These are phyloP conservation scores for Tarenaya hassleriana DNA, from an alignment of 345 rosid genomes.

Conservation along the genomic window DNA sequence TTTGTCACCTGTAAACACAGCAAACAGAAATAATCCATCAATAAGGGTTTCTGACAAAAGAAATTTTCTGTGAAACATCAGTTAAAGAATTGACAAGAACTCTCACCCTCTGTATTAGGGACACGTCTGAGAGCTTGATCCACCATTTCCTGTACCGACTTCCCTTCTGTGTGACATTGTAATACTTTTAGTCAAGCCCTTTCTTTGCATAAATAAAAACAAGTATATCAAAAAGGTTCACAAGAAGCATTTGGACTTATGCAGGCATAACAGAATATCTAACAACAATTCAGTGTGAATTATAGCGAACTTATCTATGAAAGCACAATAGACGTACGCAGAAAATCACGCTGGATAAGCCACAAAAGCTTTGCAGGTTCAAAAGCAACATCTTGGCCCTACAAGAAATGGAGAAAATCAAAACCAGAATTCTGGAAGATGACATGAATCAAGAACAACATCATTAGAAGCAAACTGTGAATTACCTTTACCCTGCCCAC, in stretches of 20 bases:
- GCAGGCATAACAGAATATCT: neutral
- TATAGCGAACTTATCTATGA: constrained; percentile 7
- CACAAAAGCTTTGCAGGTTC: constrained; percentile 94
- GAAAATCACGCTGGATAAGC: constrained; percentile 99
- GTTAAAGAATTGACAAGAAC: constrained; percentile 22
- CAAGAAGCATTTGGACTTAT: neutral
- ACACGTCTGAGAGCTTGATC: constrained; percentile 83
- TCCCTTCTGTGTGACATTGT: constrained; percentile 64
- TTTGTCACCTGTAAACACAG: constrained; percentile 68
- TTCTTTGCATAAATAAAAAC: constrained; percentile 8
- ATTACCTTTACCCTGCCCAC: constrained; percentile 89
- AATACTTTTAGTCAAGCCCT: constrained; percentile 16
- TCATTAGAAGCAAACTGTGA: constrained; percentile 16
- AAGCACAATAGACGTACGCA: constrained; percentile 54
- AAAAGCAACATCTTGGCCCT: constrained; percentile 98
- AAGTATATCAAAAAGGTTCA: constrained; percentile 14
- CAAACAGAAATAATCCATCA: constrained; percentile 26
- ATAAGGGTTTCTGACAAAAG: constrained; percentile 11
- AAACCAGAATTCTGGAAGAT: constrained; percentile 16
- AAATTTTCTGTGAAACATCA: constrained; percentile 8
- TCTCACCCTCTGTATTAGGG: constrained; percentile 69
- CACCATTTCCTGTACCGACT: constrained; percentile 96
- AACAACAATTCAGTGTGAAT: constrained; percentile 3
- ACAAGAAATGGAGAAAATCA: constrained; percentile 27
- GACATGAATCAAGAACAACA: constrained; percentile 19